Percentiles rank a stretch among this genome's conserved stretches.
Conservation (phyloP, 163 green algal species). For the Scenedesmus sp. region DNA sequence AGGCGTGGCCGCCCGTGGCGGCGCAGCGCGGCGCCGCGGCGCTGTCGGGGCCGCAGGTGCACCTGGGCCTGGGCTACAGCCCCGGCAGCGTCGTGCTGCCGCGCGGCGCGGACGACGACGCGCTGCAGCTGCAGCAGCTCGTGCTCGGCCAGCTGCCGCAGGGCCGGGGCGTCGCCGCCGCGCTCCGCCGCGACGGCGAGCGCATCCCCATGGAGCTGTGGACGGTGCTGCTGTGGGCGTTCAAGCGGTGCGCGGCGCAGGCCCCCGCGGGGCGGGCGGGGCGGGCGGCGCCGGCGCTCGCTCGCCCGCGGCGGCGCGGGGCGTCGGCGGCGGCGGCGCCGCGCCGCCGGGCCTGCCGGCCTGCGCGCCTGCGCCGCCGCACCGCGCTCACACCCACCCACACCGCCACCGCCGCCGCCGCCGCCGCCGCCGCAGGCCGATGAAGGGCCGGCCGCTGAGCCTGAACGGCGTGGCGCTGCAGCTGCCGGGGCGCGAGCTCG, state of each 20-base stretch:
- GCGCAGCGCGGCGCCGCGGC: background rate
- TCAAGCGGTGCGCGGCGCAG: conserved; percentile 12
- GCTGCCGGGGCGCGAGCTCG: conserved; percentile 28
- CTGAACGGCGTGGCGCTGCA: conserved; percentile 13
- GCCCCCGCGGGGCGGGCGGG: no score
- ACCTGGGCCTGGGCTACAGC: no score
- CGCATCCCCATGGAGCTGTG: background rate
- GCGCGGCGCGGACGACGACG: background rate
- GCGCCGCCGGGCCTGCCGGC: no score
- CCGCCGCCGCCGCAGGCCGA: no score
- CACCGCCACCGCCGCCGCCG: no score
- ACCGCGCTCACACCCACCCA: no score
- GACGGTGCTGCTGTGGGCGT: conserved; percentile 32
- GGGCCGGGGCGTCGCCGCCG: background rate
- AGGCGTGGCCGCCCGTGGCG: background rate
- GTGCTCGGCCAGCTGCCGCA: conserved; percentile 35
- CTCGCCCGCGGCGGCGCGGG: no score
- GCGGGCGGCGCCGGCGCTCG: no score
- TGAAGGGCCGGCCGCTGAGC: conserved; percentile 1
- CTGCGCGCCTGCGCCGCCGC: no score
- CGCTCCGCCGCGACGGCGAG: no score
- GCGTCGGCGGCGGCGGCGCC: no score
- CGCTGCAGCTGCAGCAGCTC: conserved; percentile 38
- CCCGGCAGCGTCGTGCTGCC: conserved; percentile 1
- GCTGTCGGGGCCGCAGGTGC: no score